Evolutionary conservation across 2,329 filamentous ascomycete genomes (phyloP).

Genomic region (Septoria petroselini): DNA sequence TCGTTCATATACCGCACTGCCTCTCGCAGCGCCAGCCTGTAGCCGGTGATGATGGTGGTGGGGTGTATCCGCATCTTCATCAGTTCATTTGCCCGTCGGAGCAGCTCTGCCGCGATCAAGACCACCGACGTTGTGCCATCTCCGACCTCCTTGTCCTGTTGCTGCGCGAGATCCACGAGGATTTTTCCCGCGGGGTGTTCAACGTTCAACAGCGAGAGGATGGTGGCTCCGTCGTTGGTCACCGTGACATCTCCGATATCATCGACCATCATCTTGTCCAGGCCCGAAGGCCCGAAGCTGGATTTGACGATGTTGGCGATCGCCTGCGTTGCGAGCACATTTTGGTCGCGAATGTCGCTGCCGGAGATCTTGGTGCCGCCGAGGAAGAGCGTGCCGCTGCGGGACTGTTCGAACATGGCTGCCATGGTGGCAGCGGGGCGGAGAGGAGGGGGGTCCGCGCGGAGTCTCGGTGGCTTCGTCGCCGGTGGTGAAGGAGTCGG

Average conservation of each 20-base stretch:
- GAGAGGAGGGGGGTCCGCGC: not conserved
- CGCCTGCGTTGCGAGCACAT: conserved; percentile 92
- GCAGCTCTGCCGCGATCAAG: conserved; percentile 90
- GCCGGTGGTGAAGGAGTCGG: not conserved
- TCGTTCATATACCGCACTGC: conserved; percentile 99
- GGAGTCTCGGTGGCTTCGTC: conserved; percentile 2
- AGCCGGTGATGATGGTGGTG: conserved; percentile 98
- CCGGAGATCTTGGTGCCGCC: conserved; percentile 97
- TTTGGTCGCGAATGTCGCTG: conserved; percentile 93
- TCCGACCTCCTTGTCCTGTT: conserved; percentile 98
- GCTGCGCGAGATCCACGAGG: conserved; percentile 91
- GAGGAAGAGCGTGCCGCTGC: conserved; percentile 94
- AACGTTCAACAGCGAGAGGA: conserved; percentile 89
- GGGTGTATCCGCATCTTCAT: conserved; percentile 99
- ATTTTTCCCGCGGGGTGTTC: conserved; percentile 99
- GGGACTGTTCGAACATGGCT: conserved; percentile 91
- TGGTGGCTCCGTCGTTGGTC: conserved; percentile 97
- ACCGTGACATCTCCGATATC: conserved; percentile 99
- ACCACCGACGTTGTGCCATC: conserved; percentile 98
- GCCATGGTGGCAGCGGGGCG: conserved; percentile 59
- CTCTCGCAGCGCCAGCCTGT: conserved; percentile 90
- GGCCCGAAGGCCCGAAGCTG: conserved; percentile 92
- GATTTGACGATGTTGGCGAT: conserved; percentile 99
- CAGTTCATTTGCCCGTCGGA: conserved; percentile 91
- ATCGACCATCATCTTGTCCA: conserved; percentile 99